These are phyloP conservation scores for Rhododendron henanense DNA, from an alignment of 148 eudicot species.

Conservation along the genomic window DNA sequence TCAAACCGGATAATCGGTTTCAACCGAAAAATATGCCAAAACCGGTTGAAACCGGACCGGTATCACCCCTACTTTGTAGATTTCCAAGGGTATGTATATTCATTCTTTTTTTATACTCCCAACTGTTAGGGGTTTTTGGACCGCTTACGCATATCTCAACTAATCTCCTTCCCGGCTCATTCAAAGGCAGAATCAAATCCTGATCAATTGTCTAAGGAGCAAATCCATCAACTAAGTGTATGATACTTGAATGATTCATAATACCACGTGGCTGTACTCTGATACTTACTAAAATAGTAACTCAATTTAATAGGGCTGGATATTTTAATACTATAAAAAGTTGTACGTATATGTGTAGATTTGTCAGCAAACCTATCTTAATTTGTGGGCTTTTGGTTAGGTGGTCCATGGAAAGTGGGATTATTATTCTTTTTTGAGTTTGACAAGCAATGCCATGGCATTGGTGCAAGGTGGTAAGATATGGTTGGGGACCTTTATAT, in stretches of 20 bases:
- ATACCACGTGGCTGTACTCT: neutral
- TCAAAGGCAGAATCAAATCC: too few relatives aligned
- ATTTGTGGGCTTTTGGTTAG: neutral
- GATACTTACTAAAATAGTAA: too few relatives aligned
- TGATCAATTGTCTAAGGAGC: too few relatives aligned
- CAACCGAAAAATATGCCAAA: too few relatives aligned
- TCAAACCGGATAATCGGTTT: too few relatives aligned
- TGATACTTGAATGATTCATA: neutral
- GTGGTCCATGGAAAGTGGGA: slow-evolving; percentile 2
- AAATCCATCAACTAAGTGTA: too few relatives aligned
- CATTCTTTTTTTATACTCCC: too few relatives aligned
- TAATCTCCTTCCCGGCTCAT: too few relatives aligned
- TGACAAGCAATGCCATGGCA: neutral
- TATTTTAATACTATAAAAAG: neutral
- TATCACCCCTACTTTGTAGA: too few relatives aligned
- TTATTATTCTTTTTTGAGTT: neutral
- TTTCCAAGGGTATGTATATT: neutral
- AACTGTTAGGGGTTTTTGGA: neutral
- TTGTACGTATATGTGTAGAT: neutral
- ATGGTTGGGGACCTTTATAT: neutral
- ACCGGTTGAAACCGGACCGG: too few relatives aligned
- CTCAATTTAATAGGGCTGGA: neutral
- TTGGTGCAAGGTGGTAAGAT: neutral
- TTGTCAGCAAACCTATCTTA: neutral
- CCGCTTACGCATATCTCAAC: neutral